These are phyloP conservation scores for Fusarium newnesense DNA, from an alignment of 2,329 filamentous ascomycete species.

Conservation along the genomic window DNA sequence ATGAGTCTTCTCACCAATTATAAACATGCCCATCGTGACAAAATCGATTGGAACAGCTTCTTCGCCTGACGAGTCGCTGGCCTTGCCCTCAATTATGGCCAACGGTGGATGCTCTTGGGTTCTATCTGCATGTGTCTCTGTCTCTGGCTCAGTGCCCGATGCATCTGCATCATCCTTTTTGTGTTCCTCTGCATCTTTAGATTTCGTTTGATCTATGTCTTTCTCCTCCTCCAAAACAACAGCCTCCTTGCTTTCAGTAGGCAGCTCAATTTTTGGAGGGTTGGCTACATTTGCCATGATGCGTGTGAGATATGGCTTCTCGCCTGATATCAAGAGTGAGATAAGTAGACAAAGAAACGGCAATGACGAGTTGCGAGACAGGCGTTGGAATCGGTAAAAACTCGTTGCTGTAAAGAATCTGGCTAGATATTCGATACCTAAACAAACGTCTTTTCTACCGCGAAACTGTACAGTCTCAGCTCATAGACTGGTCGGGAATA, in stretches of 20 bases:
- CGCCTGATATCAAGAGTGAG: neutral
- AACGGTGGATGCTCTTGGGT: conserved; percentile 2
- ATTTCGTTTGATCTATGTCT: conserved; percentile 3
- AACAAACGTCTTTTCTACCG: neutral
- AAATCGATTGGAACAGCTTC: conserved; percentile 62
- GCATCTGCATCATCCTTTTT: neutral
- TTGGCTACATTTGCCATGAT: conserved; percentile 23
- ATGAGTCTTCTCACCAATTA: conserved; percentile 65
- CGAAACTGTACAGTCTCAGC: neutral
- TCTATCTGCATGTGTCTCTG: conserved; percentile 1
- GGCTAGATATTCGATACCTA: neutral
- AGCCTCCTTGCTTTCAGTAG: conserved; percentile 1
- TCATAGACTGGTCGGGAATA: conserved; percentile 4
- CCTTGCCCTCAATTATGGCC: neutral
- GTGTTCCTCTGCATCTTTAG: neutral
- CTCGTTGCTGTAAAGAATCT: neutral
- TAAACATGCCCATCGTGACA: conserved; percentile 78
- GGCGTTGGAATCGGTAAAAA: neutral
- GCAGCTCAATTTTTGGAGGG: conserved; percentile 9
- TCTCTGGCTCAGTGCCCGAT: neutral
- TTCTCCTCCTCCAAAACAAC: neutral
- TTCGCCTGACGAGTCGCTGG: neutral
- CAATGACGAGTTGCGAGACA: neutral
- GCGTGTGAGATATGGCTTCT: neutral
- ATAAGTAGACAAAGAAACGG: neutral